These are phyloP conservation scores for Circinella umbellata DNA, from an alignment of 371 early-diverging fungal species.

Conservation along the genomic window DNA sequence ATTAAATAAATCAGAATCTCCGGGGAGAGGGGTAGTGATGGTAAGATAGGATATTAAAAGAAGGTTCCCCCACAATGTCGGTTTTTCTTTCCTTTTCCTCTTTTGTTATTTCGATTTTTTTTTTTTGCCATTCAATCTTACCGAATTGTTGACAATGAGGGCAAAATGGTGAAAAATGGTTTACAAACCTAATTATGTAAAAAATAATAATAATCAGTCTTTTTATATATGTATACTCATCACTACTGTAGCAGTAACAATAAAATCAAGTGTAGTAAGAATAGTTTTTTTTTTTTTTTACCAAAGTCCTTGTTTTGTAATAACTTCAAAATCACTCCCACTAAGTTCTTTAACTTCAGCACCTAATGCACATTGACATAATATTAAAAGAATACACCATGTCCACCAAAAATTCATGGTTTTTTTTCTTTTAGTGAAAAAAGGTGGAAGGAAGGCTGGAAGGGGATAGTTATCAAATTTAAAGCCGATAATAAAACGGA, in stretches of 20 bases:
- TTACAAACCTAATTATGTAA: constrained; percentile 41
- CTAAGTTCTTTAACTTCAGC: background rate
- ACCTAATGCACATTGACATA: background rate
- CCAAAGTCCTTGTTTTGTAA: constrained; percentile 5
- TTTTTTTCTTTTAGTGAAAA: background rate
- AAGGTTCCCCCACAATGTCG: too few relatives aligned
- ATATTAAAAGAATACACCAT: constrained; percentile 1
- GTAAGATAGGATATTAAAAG: background rate
- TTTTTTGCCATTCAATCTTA: constrained; percentile 8
- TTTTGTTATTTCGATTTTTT: too few relatives aligned
- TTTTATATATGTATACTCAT: too few relatives aligned
- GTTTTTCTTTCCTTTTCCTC: too few relatives aligned
- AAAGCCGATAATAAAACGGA: too few relatives aligned
- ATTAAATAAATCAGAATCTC: background rate
- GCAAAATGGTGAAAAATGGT: constrained; percentile 46
- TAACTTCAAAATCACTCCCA: constrained; percentile 10
- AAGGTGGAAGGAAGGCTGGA: too few relatives aligned
- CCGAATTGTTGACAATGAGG: constrained; percentile 42
- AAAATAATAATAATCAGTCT: too few relatives aligned
- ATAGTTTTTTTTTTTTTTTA: constrained; percentile 1
- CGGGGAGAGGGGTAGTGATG: background rate
- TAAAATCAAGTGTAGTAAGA: background rate
- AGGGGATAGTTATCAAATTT: too few relatives aligned
- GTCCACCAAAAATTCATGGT: constrained; percentile 6
- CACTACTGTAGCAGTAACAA: constrained; percentile 1